Evolutionary conservation across 1,139 yeast species (phyloP).

Genomic region (Candida sanyaensis): DNA sequence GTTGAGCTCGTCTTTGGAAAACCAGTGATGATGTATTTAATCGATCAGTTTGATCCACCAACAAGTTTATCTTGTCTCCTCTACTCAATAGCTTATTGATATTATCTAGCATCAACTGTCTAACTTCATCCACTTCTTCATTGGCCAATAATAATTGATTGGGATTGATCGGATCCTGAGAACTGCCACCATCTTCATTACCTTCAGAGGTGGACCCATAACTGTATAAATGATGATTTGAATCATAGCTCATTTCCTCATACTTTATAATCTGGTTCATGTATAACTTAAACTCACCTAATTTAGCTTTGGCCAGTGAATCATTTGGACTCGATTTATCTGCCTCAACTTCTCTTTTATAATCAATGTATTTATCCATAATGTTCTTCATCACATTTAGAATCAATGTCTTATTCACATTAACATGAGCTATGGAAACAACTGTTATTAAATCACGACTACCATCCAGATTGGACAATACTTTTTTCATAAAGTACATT

Average conservation of each 20-base stretch:
- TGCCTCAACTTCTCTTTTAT: slow-evolving; percentile 29
- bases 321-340: slow-evolving; percentile 14
- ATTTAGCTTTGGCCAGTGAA: slow-evolving; percentile 24
- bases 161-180: slow-evolving; percentile 32
- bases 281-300: slow-evolving; percentile 52
- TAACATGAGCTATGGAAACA: slow-evolving; percentile 45
- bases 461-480: slow-evolving; percentile 41
- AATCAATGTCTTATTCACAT: slow-evolving; percentile 46
- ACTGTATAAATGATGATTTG: slow-evolving; percentile 34
- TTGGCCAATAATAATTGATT: slow-evolving; percentile 43
- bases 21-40: slow-evolving; percentile 69
- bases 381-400: slow-evolving; percentile 50
- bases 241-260: slow-evolving; percentile 49
- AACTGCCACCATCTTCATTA: slow-evolving; percentile 10
- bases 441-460: slow-evolving; percentile 54
- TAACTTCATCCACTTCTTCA: slow-evolving; percentile 54
- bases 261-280: slow-evolving; percentile 54
- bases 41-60: slow-evolving; percentile 81
- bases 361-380: slow-evolving; percentile 50
- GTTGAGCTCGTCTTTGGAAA: slow-evolving; percentile 71
- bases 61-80: slow-evolving; percentile 73
- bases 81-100: slow-evolving; percentile 70
- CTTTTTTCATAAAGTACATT: slow-evolving; percentile 52
- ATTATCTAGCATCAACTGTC: slow-evolving; percentile 67
- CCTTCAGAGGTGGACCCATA: slow-evolving; percentile 31